phyloP scores from a whole-genome alignment of 768 basidiomycete genomes.

The Arthromyces matolae region DNA sequence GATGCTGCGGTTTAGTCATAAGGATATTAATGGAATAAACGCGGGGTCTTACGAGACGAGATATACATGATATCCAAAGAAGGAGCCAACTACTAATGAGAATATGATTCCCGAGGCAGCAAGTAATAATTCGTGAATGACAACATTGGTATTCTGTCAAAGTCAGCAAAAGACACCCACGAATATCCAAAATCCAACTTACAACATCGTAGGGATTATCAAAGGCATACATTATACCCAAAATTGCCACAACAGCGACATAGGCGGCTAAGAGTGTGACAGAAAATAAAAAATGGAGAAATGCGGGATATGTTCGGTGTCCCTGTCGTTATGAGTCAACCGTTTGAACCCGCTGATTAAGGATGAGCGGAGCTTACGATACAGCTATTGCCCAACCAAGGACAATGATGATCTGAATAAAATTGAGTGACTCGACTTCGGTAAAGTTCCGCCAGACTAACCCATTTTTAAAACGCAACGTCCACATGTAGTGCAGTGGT shows the following conservation, averaged over 20 bases:
- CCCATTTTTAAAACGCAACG: conserved; percentile 86
- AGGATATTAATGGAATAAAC: conserved; percentile 7
- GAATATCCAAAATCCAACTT: conserved; percentile 21
- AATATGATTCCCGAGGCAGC: conserved; percentile 58
- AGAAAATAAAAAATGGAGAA: conserved; percentile 71
- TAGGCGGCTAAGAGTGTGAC: conserved; percentile 63
- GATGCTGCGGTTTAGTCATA: background rate
- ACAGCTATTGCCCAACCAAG: conserved; percentile 76
- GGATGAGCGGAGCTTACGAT: conserved; percentile 47
- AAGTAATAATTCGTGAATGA: conserved; percentile 68
- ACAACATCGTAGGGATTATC: conserved; percentile 60
- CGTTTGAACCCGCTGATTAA: background rate
- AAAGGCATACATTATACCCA: conserved; percentile 64
- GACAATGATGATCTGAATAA: conserved; percentile 76
- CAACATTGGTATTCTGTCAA: conserved; percentile 56
- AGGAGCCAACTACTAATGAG: conserved; percentile 67
- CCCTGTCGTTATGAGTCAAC: conserved; percentile 44
- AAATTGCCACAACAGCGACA: conserved; percentile 47
- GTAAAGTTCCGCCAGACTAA: conserved; percentile 29
- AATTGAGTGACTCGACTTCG: background rate
- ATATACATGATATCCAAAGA: conserved; percentile 73
- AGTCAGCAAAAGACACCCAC: background rate
- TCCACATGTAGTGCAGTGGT: conserved; percentile 73
- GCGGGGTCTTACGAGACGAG: conserved; percentile 56
- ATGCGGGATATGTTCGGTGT: conserved; percentile 79